Evolutionary conservation across 306 rosid species (phyloP), one percentile per base, ranked within the genome.

Genomic region (Trifolium dubium): DNA sequence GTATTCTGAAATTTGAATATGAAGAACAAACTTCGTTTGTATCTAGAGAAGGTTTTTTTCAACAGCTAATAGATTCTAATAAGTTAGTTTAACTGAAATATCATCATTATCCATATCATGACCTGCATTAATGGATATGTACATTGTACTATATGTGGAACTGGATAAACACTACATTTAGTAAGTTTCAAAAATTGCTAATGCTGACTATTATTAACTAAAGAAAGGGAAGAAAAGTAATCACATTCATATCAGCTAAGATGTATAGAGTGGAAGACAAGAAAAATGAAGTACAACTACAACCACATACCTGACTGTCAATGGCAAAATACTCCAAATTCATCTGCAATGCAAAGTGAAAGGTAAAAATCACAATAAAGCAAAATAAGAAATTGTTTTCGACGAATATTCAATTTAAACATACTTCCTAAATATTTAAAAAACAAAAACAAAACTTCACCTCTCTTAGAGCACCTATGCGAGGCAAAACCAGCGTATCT

Each of bases 311-410:
- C 98, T 93, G 97, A 85, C 90, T 84, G 85, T 91, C 98, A 51
- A 89, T 87, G 32, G 92, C 90, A 85, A 91, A 93, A 80, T 88
- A 93, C 77, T 93, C 98, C 88, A 93, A 84, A 81, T 93, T 93
- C 98, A 93, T 93, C 98, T 93, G 92, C 84, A 71, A 15, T 71
- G 40, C 71, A 89, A 46, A 73, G 80, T 59, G 39, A 80, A 69
- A 43, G 17, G 71, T 71, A 46, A 76, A 50, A 34, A 31, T 59
- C 15, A 56, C 63, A 78, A 70, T 77, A 49, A 67, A 68, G 75
- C 41, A 71, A 67, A 68, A 72, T 15, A 58, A 31, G 30, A 67
- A 59, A 54, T 43, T 74, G 18, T 4, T 75, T 37, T 19, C 44
- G 64, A 23, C 49, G 31, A 58, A 74, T 75, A 29, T 61, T 73